Base-by-base conservation (phyloP, 78 protist species). In the Creolimax fragrantissima region DNA sequence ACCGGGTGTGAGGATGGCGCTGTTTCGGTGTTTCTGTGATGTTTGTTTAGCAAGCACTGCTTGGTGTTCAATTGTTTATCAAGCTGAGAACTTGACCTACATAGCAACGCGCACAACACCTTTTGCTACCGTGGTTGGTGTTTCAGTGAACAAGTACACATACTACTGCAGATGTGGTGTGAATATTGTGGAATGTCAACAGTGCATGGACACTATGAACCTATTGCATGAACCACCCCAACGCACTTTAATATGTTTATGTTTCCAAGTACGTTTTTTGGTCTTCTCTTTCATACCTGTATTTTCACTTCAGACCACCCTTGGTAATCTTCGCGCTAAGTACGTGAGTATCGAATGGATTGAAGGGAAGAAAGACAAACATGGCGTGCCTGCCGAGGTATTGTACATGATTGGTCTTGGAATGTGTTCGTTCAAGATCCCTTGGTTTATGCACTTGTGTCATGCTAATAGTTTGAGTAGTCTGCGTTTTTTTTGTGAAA, bases 321-420 rank as follows among this genome's bases (percentile, higher is more conserved):
- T 83, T 32, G 86, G 86, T 83, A 24, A 83, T 24, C 7, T 83
- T 36, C 86, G 86, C 42, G 7, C 86, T 41, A 83, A 83, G 86
- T 83, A 83, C 86, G 86, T 83, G 41, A 83, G 42, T 24, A 83
- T 83, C 35, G 86, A 83, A 11, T 83, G 86, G 86, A 24, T 83
- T 24, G 86, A 24, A 41, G 7, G 42, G 86, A 83, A 6, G 0
- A 83, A 17, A 5, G 42, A 32, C 86, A 83, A 11, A 0, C 41
- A 83, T 24, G 74, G 74, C 11, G n/a, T n/a, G n/a, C n/a, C n/a
- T n/a, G n/a, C n/a, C n/a, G n/a, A n/a, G n/a, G n/a, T n/a, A n/a
- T n/a, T n/a, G n/a, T n/a, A n/a, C n/a, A n/a, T n/a, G n/a, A n/a
- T n/a, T n/a, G n/a, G n/a, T n/a, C n/a, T n/a, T n/a, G n/a, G n/a